Evolutionary conservation across 106 monocot genomes (phyloP), one percentile per base, ranked within the genome.

Genomic region (Dendrobium huoshanense): DNA sequence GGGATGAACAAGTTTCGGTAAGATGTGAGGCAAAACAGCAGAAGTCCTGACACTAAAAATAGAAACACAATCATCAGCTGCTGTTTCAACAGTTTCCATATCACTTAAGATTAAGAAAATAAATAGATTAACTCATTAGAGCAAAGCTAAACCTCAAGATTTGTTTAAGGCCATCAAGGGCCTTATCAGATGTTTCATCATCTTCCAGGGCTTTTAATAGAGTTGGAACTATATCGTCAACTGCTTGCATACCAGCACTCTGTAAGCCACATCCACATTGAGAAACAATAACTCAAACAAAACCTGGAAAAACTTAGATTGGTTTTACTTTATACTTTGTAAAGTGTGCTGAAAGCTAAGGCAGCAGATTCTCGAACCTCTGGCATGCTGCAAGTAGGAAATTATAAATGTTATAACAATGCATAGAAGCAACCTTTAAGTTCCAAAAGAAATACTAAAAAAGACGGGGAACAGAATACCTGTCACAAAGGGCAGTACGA

Each of bases 181-280:
- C 95, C 43, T 91, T 99, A 77, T 91, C 89, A 77, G 95, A 91
- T 20, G 89, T 91, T 76, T 88, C 90, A 78, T 91, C 88, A 86
- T 95, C 91, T 86, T 99, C 95, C 59, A 99, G 87, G 37, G 95
- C 83, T 45, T 81, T 90, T 58, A 95, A 82, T 15, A 99, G 85
- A 22, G 95, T 99, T 20, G 95, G 99, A 43, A 99, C 88, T 79
- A 99, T 99, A 79, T 99, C 99, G 85, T 99, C 99, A 86, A 99
- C 93, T 33, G 99, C 99, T 93, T 95, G 99, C 99, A 99, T 82
- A 80, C 95, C 99, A 87, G 99, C 93, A 81, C 91, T 93, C 95
- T 99, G 84, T 44, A 85, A 56, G 19, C 48, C 48, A 24, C 45
- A 48, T 13, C 11, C 25, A 76, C 45, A 41, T 25, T 76, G 19